These are phyloP conservation scores for Aspergillus oerlinghausenensis DNA, from an alignment of 2,329 filamentous ascomycete genomes.

Conservation along the genomic window DNA sequence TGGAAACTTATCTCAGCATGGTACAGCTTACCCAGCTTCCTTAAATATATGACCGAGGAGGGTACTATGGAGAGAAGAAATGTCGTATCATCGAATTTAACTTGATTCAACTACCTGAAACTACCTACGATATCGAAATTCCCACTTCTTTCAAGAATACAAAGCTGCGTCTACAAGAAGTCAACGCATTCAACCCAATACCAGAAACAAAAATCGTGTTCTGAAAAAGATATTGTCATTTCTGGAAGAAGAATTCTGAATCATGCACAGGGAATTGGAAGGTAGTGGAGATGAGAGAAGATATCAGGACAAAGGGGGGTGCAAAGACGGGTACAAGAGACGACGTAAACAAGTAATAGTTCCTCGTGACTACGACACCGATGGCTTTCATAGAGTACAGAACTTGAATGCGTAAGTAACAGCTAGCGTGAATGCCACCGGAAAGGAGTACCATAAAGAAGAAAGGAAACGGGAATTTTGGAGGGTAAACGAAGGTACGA, in stretches of 20 bases:
- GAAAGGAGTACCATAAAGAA: slow-evolving; percentile 4
- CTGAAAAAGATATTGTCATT: neutral
- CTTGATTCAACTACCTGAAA: neutral
- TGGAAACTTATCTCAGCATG: neutral
- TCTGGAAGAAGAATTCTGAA: neutral
- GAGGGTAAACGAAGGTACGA: slow-evolving; percentile 11
- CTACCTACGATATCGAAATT: neutral
- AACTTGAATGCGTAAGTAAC: slow-evolving; percentile 16
- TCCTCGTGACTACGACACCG: slow-evolving; percentile 9
- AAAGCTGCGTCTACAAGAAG: neutral
- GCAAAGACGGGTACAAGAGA: slow-evolving; percentile 1
- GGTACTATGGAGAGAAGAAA: neutral
- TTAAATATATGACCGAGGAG: neutral
- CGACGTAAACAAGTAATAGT: slow-evolving; percentile 3
- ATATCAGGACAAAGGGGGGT: slow-evolving; percentile 1
- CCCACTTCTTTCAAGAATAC: neutral
- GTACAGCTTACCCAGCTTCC: neutral
- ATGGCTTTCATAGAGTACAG: slow-evolving; percentile 18
- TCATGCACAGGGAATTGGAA: neutral
- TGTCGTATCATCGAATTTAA: neutral
- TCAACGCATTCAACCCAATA: slow-evolving; percentile 2
- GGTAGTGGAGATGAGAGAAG: neutral
- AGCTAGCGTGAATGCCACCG: slow-evolving; percentile 10
- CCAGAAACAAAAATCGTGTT: neutral
- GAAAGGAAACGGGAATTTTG: neutral